Conservation (phyloP, 768 basidiomycete species). For the Termitomyces sp. region DNA sequence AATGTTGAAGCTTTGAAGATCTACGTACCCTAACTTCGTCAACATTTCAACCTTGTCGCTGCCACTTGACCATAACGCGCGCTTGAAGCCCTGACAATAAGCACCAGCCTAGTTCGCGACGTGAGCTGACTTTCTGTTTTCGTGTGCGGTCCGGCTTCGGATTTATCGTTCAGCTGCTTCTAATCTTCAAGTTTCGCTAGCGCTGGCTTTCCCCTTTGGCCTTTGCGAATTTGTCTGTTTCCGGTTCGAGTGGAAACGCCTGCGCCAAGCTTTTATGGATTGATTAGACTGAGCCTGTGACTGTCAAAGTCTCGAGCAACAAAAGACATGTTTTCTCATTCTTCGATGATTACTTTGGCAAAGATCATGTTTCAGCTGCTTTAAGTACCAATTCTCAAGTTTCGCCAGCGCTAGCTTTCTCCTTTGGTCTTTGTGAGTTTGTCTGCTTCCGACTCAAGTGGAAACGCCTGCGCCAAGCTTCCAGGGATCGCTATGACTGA, state of each 20-base stretch:
- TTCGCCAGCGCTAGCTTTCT: background rate
- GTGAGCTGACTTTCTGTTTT: too few species aligned
- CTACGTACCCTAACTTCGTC: too few species aligned
- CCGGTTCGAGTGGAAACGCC: background rate
- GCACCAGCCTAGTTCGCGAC: too few species aligned
- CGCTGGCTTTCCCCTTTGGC: background rate
- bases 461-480: background rate
- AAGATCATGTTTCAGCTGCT: too few species aligned
- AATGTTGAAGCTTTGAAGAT: too few species aligned
- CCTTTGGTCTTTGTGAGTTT: background rate
- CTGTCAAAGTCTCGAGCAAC: background rate
- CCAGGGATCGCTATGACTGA: background rate
- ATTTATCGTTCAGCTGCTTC: background rate
- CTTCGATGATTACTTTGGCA: background rate
- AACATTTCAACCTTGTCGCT: too few species aligned
- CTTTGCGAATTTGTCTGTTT: background rate
- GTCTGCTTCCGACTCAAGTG: background rate
- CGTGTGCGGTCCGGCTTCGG: background rate
- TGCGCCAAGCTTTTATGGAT: background rate
- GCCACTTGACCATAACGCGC: too few species aligned
- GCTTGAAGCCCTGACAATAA: too few species aligned
- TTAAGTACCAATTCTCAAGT: too few species aligned
- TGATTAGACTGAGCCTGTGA: background rate
- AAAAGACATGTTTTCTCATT: too few species aligned
- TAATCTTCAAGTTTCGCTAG: background rate